phyloP scores from a whole-genome alignment of 1,139 yeast genomes.

The Wickerhamomyces sp. region DNA sequence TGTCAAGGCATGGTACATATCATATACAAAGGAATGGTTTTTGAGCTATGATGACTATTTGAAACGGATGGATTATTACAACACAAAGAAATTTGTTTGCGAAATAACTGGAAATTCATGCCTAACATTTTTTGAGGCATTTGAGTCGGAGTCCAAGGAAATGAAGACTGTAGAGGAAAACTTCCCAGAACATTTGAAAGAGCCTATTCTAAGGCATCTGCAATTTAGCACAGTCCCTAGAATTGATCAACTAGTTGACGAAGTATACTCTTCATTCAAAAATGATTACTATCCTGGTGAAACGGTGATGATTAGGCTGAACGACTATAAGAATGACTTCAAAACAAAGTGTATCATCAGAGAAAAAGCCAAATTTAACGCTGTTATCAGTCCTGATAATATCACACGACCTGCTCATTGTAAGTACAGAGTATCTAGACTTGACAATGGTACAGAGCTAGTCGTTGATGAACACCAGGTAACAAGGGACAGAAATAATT shows the following conservation, averaged over 20 bases:
- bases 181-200: conserved; percentile 89
- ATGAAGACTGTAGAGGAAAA: conserved; percentile 67
- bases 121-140: conserved; percentile 85
- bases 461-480: conserved; percentile 73
- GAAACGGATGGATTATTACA: conserved; percentile 63
- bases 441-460: conserved; percentile 52
- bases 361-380: conserved; percentile 54
- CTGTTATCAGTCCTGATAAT: conserved; percentile 34
- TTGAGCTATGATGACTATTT: conserved; percentile 70
- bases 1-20: conserved; percentile 69
- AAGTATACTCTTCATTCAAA: conserved; percentile 69
- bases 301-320: conserved; percentile 53
- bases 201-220: conserved; percentile 79
- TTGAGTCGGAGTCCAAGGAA: conserved; percentile 67
- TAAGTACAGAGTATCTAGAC: conserved; percentile 60
- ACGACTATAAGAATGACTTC: conserved; percentile 25
- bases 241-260: conserved; percentile 82
- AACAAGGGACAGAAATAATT: conserved; percentile 77
- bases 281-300: conserved; percentile 93
- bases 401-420: conserved; percentile 56
- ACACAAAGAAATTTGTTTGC: conserved; percentile 79
- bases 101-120: conserved; percentile 95
- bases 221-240: conserved; percentile 85
- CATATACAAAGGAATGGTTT: conserved; percentile 89
- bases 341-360: conserved; percentile 49